These are phyloP conservation scores for Rhynchosporium graminicola DNA, from an alignment of 2,329 filamentous ascomycete genomes.

Conservation along the genomic window DNA sequence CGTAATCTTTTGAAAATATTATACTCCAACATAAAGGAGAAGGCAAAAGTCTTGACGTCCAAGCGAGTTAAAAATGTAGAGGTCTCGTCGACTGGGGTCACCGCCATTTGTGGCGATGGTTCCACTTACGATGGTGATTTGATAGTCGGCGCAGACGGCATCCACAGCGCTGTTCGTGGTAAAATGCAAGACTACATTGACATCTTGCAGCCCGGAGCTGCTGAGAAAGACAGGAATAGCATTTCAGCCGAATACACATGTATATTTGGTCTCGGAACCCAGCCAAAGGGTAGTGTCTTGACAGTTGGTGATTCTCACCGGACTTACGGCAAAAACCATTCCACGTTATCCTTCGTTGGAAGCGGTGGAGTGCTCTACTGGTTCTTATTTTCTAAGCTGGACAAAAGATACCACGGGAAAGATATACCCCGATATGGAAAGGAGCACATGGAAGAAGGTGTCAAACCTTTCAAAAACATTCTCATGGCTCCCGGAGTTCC, in stretches of 20 bases:
- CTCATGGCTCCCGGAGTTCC: slow-evolving; percentile 17
- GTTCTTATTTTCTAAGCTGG: slow-evolving; percentile 26
- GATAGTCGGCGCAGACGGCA: slow-evolving; percentile 36
- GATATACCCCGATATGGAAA: slow-evolving; percentile 29
- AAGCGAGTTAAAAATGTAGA: slow-evolving; percentile 28
- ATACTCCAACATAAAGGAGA: slow-evolving; percentile 25
- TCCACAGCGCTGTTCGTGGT: slow-evolving; percentile 31
- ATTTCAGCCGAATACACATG: slow-evolving; percentile 29
- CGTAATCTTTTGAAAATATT: slow-evolving; percentile 25
- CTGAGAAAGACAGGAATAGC: slow-evolving; percentile 24
- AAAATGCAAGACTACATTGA: slow-evolving; percentile 28
- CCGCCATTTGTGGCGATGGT: slow-evolving; percentile 31
- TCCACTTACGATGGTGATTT: slow-evolving; percentile 29
- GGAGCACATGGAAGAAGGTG: slow-evolving; percentile 20
- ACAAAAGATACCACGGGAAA: slow-evolving; percentile 18
- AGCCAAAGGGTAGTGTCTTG: slow-evolving; percentile 22
- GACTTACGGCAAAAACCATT: slow-evolving; percentile 23
- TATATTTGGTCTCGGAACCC: slow-evolving; percentile 26
- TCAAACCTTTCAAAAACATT: slow-evolving; percentile 16
- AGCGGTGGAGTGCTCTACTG: slow-evolving; percentile 24
- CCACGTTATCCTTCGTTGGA: slow-evolving; percentile 25
- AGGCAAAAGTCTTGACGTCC: slow-evolving; percentile 32
- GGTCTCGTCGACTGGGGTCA: slow-evolving; percentile 20
- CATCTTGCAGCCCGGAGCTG: slow-evolving; percentile 9
- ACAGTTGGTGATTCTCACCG: slow-evolving; percentile 19